phyloP scores from a whole-genome alignment of 2,329 filamentous ascomycete species.

The Orbilia quercus region DNA sequence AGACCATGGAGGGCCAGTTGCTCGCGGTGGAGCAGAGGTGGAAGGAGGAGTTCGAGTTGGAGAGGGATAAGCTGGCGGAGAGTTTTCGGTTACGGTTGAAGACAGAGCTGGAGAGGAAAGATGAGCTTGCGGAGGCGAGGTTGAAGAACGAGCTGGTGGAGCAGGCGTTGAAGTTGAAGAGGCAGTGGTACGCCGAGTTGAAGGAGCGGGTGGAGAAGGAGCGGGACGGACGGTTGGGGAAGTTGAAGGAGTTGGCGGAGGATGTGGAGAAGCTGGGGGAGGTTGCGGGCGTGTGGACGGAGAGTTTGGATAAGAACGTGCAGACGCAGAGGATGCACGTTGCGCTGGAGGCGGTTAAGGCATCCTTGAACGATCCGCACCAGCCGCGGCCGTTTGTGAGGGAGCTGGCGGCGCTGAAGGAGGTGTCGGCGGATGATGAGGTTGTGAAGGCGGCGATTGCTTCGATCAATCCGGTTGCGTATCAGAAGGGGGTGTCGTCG shows the following conservation, averaged over 20 bases:
- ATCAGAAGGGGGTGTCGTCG: conserved; percentile 89
- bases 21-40: conserved; percentile 81
- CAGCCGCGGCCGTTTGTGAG: conserved; percentile 86
- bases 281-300: conserved; percentile 88
- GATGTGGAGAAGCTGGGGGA: conserved; percentile 86
- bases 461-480: conserved; percentile 93
- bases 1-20: conserved; percentile 86
- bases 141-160: conserved; percentile 86
- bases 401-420: conserved; percentile 93
- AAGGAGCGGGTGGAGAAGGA: conserved; percentile 86
- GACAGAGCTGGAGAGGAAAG: conserved; percentile 80
- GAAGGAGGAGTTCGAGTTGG: conserved; percentile 86
- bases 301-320: conserved; percentile 87
- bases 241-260: conserved; percentile 80
- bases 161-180: conserved; percentile 89
- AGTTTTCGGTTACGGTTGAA: conserved; percentile 83
- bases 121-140: conserved; percentile 83
- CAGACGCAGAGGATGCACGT: conserved; percentile 96
- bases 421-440: conserved; percentile 83
- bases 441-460: conserved; percentile 93
- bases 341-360: conserved; percentile 90
- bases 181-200: conserved; percentile 82
- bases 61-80: conserved; percentile 81
- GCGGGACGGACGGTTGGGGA: conserved; percentile 85
- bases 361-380: conserved; percentile 79